Evolutionary conservation across 1,139 yeast genomes (phyloP).

Genomic region (Pichia terricola): DNA sequence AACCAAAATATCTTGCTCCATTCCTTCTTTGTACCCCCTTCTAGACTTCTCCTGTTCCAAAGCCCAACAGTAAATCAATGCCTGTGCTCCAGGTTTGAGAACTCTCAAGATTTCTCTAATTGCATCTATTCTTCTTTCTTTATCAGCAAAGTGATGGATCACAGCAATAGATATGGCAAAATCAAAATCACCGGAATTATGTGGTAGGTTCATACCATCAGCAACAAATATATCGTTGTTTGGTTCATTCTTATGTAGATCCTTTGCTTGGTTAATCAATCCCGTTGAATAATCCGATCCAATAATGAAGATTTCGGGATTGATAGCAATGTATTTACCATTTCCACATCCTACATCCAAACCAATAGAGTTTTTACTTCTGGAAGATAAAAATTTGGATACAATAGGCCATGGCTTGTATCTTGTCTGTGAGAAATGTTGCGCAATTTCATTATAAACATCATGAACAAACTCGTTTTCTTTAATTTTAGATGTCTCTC

Average conservation of each 20-base stretch:
- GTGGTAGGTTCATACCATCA: slow-evolving; percentile 72
- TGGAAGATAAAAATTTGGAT: slow-evolving; percentile 46
- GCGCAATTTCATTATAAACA: slow-evolving; percentile 85
- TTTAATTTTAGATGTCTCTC: slow-evolving; percentile 28
- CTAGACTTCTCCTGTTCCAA: slow-evolving; percentile 80
- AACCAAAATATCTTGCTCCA: slow-evolving; percentile 86
- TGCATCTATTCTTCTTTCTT: slow-evolving; percentile 67
- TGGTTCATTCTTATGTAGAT: slow-evolving; percentile 30
- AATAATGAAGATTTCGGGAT: slow-evolving; percentile 53
- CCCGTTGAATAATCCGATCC: slow-evolving; percentile 86
- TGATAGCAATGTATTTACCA: slow-evolving; percentile 78
- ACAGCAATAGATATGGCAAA: slow-evolving; percentile 96
- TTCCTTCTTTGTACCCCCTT: slow-evolving; percentile 81
- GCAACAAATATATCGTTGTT: slow-evolving; percentile 50
- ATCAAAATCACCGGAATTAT: slow-evolving; percentile 50
- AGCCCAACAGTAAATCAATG: slow-evolving; percentile 92
- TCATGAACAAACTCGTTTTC: slow-evolving; percentile 79
- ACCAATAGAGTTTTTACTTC: slow-evolving; percentile 34
- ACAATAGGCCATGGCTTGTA: slow-evolving; percentile 99
- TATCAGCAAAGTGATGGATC: slow-evolving; percentile 88
- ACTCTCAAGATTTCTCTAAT: slow-evolving; percentile 56
- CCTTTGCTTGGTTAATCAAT: slow-evolving; percentile 59
- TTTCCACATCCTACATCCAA: slow-evolving; percentile 92
- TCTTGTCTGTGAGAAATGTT: slow-evolving; percentile 86
- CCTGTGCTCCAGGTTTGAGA: slow-evolving; percentile 51